phyloP scores from a whole-genome alignment of 2,329 filamentous ascomycete genomes.

The Trichoderma sp. region DNA sequence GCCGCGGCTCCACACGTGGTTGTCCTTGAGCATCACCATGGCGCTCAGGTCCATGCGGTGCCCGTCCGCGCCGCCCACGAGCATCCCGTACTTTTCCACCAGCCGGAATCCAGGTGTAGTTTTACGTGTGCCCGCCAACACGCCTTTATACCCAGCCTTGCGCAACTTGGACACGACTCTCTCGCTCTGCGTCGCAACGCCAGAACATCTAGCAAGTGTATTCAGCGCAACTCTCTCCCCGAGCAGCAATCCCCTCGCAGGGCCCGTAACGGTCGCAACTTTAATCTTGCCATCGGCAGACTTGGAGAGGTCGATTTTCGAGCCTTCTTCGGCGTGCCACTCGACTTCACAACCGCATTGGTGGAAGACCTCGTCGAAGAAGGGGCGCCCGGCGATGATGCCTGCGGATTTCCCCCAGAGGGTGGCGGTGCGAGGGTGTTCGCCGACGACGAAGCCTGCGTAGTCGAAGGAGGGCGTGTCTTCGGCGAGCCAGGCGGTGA shows the following conservation, averaged over 20 bases:
- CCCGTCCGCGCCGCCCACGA: constrained; percentile 86
- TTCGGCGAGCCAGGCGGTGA: constrained; percentile 86
- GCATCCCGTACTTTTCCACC: constrained; percentile 97
- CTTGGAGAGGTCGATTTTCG: constrained; percentile 56
- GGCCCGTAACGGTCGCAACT: constrained; percentile 81
- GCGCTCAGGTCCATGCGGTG: constrained; percentile 87
- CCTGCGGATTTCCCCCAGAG: constrained; percentile 71
- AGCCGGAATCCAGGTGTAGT: constrained; percentile 94
- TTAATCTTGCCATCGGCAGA: constrained; percentile 46
- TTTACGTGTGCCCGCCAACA: constrained; percentile 91
- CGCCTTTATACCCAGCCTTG: constrained; percentile 72
- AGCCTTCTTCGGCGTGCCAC: constrained; percentile 81
- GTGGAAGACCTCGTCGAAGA: constrained; percentile 89
- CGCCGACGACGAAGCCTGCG: constrained; percentile 92
- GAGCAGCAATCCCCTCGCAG: constrained; percentile 76
- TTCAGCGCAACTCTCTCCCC: constrained; percentile 93
- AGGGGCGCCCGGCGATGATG: constrained; percentile 86
- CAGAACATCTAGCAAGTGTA: constrained; percentile 84
- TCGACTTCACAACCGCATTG: constrained; percentile 89
- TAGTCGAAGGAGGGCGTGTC: constrained; percentile 97
- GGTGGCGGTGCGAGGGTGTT: constrained; percentile 60
- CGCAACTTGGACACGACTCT: constrained; percentile 56
- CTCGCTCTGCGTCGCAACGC: constrained; percentile 71
- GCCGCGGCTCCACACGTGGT: constrained; percentile 90
- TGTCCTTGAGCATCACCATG: constrained; percentile 99